phyloP scores from a whole-genome alignment of 2,329 filamentous ascomycete genomes.

The Blumeria graminis region DNA sequence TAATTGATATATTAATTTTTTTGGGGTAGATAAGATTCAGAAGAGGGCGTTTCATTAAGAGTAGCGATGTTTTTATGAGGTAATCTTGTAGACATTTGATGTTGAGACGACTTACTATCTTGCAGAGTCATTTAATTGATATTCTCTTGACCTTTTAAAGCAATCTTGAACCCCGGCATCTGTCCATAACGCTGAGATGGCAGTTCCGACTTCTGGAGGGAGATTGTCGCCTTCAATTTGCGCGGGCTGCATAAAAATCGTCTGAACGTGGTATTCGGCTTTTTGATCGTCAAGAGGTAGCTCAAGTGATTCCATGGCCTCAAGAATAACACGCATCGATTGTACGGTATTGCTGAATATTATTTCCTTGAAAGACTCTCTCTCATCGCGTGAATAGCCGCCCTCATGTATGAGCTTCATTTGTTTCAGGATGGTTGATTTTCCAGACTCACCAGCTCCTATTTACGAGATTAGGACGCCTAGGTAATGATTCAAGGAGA shows the following conservation, averaged over 20 bases:
- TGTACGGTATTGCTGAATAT: constrained; percentile 90
- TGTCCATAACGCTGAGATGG: constrained; percentile 63
- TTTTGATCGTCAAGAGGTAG: constrained; percentile 49
- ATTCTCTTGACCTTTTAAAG: constrained; percentile 68
- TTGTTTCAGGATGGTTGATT: constrained; percentile 90
- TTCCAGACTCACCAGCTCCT: constrained; percentile 79
- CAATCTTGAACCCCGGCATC: constrained; percentile 69
- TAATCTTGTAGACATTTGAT: background rate
- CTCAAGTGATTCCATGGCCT: constrained; percentile 70
- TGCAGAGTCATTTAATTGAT: constrained; percentile 86
- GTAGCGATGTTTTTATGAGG: no score
- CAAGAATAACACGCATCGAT: constrained; percentile 74
- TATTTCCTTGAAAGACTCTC: constrained; percentile 81
- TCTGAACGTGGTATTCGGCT: constrained; percentile 16
- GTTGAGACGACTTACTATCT: constrained; percentile 46
- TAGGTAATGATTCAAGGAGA: background rate
- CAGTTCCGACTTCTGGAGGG: constrained; percentile 52
- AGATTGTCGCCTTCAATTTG: constrained; percentile 66
- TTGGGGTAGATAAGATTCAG: no score
- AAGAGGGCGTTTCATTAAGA: no score
- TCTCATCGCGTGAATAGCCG: constrained; percentile 90
- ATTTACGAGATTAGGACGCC: constrained; percentile 4
- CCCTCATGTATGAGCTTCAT: constrained; percentile 99
- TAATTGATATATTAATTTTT: background rate
- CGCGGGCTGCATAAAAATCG: constrained; percentile 17